Evolutionary conservation across 2,329 filamentous ascomycete species (phyloP).

Genomic region (Scedosporium aurantiacum): DNA sequence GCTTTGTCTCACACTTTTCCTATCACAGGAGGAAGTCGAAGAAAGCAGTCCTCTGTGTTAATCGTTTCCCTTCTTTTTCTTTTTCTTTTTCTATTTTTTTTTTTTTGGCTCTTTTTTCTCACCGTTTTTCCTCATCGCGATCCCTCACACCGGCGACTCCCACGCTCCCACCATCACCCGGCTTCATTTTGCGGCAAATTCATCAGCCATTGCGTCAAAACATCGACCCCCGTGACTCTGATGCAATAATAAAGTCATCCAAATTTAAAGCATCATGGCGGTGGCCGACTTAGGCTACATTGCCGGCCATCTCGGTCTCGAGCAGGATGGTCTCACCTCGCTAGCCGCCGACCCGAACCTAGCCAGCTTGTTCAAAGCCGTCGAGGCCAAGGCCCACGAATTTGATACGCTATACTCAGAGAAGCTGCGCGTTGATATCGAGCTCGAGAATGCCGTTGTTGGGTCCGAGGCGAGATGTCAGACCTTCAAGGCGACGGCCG

Average conservation of each 20-base stretch:
- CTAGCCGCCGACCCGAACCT: conserved; percentile 64
- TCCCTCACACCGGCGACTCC: background rate
- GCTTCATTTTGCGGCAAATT: background rate
- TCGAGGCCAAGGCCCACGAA: conserved; percentile 71
- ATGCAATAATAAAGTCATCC: background rate
- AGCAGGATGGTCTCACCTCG: conserved; percentile 50
- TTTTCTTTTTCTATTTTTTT: too few species aligned
- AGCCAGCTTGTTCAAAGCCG: conserved; percentile 58
- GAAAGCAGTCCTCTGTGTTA: too few species aligned
- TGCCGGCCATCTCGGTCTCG: conserved; percentile 58
- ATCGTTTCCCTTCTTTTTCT: too few species aligned
- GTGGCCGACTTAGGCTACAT: conserved; percentile 61
- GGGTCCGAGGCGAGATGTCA: conserved; percentile 74
- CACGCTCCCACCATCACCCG: background rate
- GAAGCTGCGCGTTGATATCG: conserved; percentile 81
- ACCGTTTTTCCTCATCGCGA: background rate
- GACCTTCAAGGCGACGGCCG: conserved; percentile 67
- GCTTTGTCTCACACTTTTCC: background rate
- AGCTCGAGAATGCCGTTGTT: conserved; percentile 82
- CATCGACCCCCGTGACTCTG: background rate
- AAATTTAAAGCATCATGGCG: conserved; percentile 11
- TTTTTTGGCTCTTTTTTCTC: too few species aligned
- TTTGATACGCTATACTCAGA: conserved; percentile 73
- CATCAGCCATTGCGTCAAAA: background rate
- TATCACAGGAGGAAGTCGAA: too few species aligned